Conservation (phyloP, 1,284 basidiomycete genomes). For the Lignosus rhinocerotis region DNA sequence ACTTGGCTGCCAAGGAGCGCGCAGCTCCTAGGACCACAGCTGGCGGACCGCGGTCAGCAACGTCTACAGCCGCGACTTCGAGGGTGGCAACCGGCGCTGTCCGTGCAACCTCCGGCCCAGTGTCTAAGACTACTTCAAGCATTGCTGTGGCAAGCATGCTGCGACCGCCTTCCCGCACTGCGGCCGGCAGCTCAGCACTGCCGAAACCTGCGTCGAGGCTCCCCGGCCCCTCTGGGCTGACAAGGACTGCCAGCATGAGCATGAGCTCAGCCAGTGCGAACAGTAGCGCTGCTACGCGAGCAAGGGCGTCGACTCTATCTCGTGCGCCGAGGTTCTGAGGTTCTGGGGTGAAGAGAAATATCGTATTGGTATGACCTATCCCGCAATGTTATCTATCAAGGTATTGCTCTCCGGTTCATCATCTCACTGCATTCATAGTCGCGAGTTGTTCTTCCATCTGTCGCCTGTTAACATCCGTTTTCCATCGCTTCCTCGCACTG, state of each 20-base stretch:
- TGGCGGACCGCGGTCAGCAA: neutral
- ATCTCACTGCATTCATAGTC: conserved; percentile 1
- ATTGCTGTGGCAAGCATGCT: conserved; percentile 4
- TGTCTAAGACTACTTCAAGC: neutral
- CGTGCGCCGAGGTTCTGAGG: conserved; percentile 9
- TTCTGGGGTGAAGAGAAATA: neutral
- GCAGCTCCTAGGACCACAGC: neutral
- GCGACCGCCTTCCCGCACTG: conserved; percentile 18
- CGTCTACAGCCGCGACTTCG: neutral
- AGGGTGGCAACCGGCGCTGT: conserved; percentile 2
- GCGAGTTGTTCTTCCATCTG: neutral
- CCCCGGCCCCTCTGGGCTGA: conserved; percentile 13
- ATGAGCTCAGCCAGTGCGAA: neutral
- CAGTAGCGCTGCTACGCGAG: neutral
- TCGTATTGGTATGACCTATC: neutral
- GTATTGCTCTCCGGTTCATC: neutral
- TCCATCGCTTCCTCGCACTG: neutral
- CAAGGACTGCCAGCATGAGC: conserved; percentile 13
- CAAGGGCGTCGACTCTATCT: conserved; percentile 8
- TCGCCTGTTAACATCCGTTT: neutral
- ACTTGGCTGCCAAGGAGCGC: conserved; percentile 15
- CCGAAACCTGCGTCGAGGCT: conserved; percentile 26
- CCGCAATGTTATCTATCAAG: neutral
- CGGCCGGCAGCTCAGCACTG: conserved; percentile 12
- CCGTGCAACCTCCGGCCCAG: conserved; percentile 3